Conservation (phyloP, 768 basidiomycete species). For the Amanita rubescens region DNA sequence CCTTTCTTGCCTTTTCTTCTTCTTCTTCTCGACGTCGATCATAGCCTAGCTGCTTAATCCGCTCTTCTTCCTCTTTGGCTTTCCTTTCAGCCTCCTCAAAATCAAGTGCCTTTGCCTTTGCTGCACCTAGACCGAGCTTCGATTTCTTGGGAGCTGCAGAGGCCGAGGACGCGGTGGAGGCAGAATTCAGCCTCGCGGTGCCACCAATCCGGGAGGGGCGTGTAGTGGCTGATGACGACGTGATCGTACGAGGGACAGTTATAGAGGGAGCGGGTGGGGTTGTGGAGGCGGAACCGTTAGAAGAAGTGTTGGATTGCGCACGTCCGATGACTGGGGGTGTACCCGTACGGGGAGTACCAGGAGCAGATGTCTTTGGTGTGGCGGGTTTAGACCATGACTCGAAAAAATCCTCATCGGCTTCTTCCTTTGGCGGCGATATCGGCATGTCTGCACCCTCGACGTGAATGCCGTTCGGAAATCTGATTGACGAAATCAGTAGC, state of each 20-base stretch:
- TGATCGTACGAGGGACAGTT: constrained; percentile 49
- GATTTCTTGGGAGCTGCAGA: constrained; percentile 46
- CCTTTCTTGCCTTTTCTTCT: constrained; percentile 64
- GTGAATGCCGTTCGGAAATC: constrained; percentile 68
- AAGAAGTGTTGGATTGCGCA: constrained; percentile 29
- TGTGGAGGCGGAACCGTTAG: constrained; percentile 23
- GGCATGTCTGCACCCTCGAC: constrained; percentile 72
- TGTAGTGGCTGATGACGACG: constrained; percentile 49
- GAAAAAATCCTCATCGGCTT: constrained; percentile 89
- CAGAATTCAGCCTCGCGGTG: constrained; percentile 31
- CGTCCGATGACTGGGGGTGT: constrained; percentile 57
- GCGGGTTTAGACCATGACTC: constrained; percentile 91
- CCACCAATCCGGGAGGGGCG: constrained; percentile 36
- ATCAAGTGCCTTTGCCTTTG: constrained; percentile 80
- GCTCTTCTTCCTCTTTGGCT: constrained; percentile 87
- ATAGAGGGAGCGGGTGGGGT: constrained; percentile 17
- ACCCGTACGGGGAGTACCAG: constrained; percentile 42
- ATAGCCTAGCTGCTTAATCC: constrained; percentile 87
- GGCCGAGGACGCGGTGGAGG: constrained; percentile 20
- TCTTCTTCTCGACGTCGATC: constrained; percentile 80
- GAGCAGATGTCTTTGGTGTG: constrained; percentile 44
- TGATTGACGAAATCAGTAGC: constrained; percentile 20
- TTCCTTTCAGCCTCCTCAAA: constrained; percentile 93
- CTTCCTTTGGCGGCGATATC: constrained; percentile 31
- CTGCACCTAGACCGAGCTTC: constrained; percentile 80